Base-by-base conservation (phyloP, 1,139 yeast species). In the Scheffersomyces parashehatae region DNA sequence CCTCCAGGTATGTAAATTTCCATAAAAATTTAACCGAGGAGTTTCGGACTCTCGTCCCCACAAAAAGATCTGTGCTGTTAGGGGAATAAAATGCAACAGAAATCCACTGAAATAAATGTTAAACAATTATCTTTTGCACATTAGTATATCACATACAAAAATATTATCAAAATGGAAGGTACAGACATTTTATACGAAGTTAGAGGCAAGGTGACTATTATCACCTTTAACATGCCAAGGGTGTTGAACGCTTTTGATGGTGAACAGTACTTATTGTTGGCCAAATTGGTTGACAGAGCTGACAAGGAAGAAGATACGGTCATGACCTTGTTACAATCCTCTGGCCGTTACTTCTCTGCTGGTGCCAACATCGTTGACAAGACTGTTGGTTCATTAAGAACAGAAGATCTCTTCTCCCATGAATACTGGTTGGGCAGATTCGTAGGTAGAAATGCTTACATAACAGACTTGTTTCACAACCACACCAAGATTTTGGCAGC, bases 311-410 rank as follows among this genome's bases (percentile, higher is more conserved):
- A 81, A 36, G 75, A 74, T 29, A 83, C 95, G 0, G 62, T 78
- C 8, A 77, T 81, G 29, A 89, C 97, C 2, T 67, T 88, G 43
- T 65, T 89, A 43, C 85, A 82, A 56, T 73, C 89, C 32, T 73
- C 86, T 0, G 97, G 97, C 2, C 73, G 84, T 50, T 87, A 75
- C 62, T 89, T 89, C 62, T 83, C 91, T 31, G 88, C 96, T 5
- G 97, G 97, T 33, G 97, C 96, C 28, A 84, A 88, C 60, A 79
- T 88, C 47, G 56, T 63, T 20, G 74, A 67, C 44, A 54, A 50
- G 37, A 62, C 64, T 9, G 38, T 67, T 39, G 45, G 58, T 14
- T 36, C 59, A 1, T 59, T 56, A 8, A 55, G 55, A 8, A 40
- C 66, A 2, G 56, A 51, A 26, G 67, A 60, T 20, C 53, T 70